Conservation (phyloP, 106 monocot genomes). For the Phalaenopsis equestris region DNA sequence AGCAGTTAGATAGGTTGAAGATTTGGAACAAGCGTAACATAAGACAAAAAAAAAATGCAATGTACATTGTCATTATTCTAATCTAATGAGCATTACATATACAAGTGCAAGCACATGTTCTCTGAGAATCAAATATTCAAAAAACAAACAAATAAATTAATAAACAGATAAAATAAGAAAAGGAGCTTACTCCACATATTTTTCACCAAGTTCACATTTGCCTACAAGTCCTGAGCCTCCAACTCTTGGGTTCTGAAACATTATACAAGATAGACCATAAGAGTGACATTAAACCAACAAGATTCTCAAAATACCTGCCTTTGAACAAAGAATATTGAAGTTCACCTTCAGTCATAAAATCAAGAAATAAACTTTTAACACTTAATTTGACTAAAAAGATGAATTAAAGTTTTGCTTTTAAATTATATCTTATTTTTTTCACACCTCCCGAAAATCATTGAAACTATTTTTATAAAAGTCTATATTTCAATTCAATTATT, state of each 20-base stretch:
- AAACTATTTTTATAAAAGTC: too few relatives aligned
- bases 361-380: neutral
- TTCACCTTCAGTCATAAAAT: neutral
- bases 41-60: neutral
- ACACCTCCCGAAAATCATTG: too few relatives aligned
- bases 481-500: too few relatives aligned
- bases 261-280: neutral
- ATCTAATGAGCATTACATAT: neutral
- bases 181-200: conserved; percentile 51
- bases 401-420: too few relatives aligned
- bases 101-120: neutral
- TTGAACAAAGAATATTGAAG: neutral
- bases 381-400: neutral
- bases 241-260: conserved; percentile 75
- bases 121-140: neutral
- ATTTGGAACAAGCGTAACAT: neutral
- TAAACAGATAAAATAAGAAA: neutral
- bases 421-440: too few relatives aligned
- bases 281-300: neutral
- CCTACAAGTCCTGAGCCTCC: conserved; percentile 89
- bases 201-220: conserved; percentile 32
- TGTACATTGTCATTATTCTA: neutral
- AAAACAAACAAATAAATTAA: neutral
- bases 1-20: neutral
- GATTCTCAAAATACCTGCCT: neutral